Conservation (phyloP, 371 early-diverging fungal species). For the Aphelidium insulamus region DNA sequence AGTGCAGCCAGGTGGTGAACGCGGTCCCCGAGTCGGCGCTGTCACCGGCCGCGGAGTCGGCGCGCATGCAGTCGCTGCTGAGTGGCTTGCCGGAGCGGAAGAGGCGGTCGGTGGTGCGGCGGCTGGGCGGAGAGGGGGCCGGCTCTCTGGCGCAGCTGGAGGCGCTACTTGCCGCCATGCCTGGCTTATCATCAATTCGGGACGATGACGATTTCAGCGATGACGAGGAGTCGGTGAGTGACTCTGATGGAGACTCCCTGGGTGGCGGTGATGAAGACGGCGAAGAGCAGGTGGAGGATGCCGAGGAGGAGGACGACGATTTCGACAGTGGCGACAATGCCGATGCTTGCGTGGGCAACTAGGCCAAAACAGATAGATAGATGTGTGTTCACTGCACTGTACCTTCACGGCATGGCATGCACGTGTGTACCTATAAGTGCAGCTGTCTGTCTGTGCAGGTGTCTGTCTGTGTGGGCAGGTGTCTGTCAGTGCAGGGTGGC, state of each 20-base stretch:
- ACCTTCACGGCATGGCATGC: too few species aligned
- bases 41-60: conserved; percentile 34
- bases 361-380: too few species aligned
- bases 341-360: conserved; percentile 15
- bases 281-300: conserved; percentile 6
- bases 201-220: conserved; percentile 6
- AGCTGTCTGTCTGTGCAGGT: too few species aligned
- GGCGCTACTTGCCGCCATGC: conserved; percentile 1
- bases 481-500: too few species aligned
- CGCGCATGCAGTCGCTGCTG: conserved; percentile 43
- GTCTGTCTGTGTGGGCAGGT: too few species aligned
- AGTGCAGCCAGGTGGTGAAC: conserved; percentile 38
- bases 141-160: conserved; percentile 7
- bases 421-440: too few species aligned
- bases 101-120: conserved; percentile 55
- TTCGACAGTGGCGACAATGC: conserved; percentile 14
- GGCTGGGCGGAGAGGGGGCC: conserved; percentile 34
- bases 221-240: conserved; percentile 16
- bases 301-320: conserved; percentile 8
- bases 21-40: conserved; percentile 27
- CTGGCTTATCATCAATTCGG: too few species aligned
- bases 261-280: conserved; percentile 2
- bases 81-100: conserved; percentile 59
- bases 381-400: too few species aligned
- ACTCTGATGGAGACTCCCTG: conserved; percentile 4